Conservation (phyloP, 2,329 filamentous ascomycete genomes). For the Emergomyces orientalis region DNA sequence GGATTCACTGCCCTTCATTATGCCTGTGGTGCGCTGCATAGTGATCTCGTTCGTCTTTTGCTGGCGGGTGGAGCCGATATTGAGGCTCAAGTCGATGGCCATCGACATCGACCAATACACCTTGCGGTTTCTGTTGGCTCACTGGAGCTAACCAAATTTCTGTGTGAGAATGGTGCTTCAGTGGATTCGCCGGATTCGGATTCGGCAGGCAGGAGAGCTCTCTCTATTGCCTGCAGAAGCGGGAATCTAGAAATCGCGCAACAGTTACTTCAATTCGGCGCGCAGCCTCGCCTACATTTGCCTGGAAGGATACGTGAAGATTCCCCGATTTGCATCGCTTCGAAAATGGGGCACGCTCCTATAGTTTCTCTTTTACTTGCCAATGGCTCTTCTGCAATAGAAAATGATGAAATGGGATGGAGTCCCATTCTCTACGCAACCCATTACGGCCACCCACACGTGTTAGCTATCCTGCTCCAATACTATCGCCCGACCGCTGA, state of each 20-base stretch:
- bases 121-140: conserved; percentile 25
- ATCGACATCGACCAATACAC: conserved; percentile 28
- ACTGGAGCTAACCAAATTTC: conserved; percentile 23
- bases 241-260: conserved; percentile 29
- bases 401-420: conserved; percentile 31
- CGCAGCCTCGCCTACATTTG: conserved; percentile 22
- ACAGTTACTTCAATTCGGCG: conserved; percentile 27
- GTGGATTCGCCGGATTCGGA: conserved; percentile 25
- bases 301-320: conserved; percentile 25
- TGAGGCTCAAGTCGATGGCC: conserved; percentile 24
- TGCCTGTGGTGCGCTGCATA: conserved; percentile 26
- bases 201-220: conserved; percentile 26
- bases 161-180: conserved; percentile 24
- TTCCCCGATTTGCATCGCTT: conserved; percentile 32
- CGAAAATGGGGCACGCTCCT: conserved; percentile 26
- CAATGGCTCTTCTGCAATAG: conserved; percentile 27
- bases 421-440: conserved; percentile 32
- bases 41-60: conserved; percentile 26
- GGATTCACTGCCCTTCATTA: conserved; percentile 31
- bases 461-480: conserved; percentile 27
- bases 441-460: conserved; percentile 29
- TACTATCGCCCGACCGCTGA: conserved; percentile 16
- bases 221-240: conserved; percentile 28
- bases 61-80: conserved; percentile 27
- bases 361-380: conserved; percentile 27